phyloP scores from a whole-genome alignment of 345 rosid species.

The Draba incana region DNA sequence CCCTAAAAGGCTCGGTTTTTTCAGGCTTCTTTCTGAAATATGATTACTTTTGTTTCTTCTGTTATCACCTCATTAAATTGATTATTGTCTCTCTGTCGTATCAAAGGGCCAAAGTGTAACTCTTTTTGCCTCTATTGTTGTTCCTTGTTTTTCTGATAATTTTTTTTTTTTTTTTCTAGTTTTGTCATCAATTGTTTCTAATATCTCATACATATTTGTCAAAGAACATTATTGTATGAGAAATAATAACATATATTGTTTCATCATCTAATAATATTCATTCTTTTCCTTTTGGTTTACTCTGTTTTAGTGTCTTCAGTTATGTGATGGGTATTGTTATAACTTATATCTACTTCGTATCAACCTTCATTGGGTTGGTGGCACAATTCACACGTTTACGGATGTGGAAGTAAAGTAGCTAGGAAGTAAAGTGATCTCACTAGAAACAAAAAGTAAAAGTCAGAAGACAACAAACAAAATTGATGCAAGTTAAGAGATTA shows the following conservation, averaged over 20 bases:
- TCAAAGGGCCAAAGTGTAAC: conserved; percentile 32
- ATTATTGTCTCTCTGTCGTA: conserved; percentile 35
- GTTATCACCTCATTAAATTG: conserved; percentile 41
- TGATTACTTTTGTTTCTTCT: conserved; percentile 4
- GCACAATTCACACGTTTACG: conserved; percentile 4
- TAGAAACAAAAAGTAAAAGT: not conserved
- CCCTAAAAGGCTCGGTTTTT: conserved; percentile 38
- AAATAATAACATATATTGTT: conserved; percentile 34
- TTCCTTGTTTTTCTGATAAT: conserved; percentile 15
- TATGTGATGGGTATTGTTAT: not conserved
- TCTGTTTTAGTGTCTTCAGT: not conserved
- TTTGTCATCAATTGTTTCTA: conserved; percentile 39
- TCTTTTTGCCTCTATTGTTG: conserved; percentile 32
- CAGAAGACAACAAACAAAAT: conserved; percentile 26
- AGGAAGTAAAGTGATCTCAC: conserved; percentile 17
- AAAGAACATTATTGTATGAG: conserved; percentile 35
- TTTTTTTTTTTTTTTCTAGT: conserved; percentile 35
- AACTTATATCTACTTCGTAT: not conserved
- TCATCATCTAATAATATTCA: conserved; percentile 22
- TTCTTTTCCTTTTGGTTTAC: conserved; percentile 4
- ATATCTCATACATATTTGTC: conserved; percentile 35
- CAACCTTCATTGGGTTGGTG: not conserved
- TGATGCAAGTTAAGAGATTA: conserved; percentile 28
- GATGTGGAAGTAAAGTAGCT: not conserved
- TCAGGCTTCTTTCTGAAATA: conserved; percentile 38